These are phyloP conservation scores for Fragaria ananassa DNA, from an alignment of 306 rosid genomes.

Conservation along the genomic window DNA sequence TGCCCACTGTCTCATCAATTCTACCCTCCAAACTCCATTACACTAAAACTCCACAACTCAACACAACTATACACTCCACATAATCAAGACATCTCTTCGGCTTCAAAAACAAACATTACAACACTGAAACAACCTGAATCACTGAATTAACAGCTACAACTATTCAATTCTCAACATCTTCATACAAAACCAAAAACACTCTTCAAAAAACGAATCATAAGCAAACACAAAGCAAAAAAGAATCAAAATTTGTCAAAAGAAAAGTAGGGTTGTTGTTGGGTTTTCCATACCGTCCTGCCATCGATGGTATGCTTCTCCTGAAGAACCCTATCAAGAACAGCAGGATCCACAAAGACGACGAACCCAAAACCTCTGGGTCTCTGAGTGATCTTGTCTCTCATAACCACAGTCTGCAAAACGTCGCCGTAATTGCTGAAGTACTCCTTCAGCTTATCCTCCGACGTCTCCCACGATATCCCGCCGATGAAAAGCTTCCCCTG, in stretches of 20 bases:
- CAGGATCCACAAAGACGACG: constrained; percentile 85
- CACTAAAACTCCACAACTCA: not conserved
- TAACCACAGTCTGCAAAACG: constrained; percentile 72
- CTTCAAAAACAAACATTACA: not conserved
- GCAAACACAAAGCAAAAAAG: not conserved
- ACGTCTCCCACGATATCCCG: constrained; percentile 95
- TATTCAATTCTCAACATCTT: not conserved
- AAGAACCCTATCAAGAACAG: constrained; percentile 82
- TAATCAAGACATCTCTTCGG: not conserved
- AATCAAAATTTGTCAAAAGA: not conserved
- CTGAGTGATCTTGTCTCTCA: constrained; percentile 80
- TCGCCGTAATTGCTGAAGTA: constrained; percentile 80
- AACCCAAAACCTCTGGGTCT: constrained; percentile 90
- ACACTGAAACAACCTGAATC: not conserved
- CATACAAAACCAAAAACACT: not conserved
- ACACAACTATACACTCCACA: not conserved
- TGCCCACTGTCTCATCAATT: not conserved
- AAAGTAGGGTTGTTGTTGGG: not conserved
- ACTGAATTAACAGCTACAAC: not conserved
- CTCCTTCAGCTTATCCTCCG: constrained; percentile 84
- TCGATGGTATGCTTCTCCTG: constrained; percentile 83
- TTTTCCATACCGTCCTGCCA: constrained; percentile 68
- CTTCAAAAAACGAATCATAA: not conserved
- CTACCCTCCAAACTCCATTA: not conserved
- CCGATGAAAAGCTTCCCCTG: constrained; percentile 94